These are phyloP conservation scores for Cicer pinnatifidum DNA, from an alignment of 306 rosid genomes.

Conservation along the genomic window DNA sequence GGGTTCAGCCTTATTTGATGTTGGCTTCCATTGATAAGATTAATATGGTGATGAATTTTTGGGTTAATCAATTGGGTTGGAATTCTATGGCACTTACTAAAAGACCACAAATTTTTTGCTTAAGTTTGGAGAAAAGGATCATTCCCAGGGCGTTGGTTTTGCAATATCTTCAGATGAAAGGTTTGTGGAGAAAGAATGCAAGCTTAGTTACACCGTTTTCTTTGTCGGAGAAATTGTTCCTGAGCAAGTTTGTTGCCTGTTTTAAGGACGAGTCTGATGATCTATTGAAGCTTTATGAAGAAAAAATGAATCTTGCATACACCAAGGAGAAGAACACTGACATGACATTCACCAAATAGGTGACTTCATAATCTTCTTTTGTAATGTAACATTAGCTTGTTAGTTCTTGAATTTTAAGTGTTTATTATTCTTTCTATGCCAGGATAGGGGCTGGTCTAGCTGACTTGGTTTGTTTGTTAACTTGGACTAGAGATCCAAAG, in stretches of 20 bases:
- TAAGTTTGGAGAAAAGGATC: slow-evolving; percentile 43
- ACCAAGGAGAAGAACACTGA: background rate
- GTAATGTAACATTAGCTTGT: background rate
- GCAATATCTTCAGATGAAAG: slow-evolving; percentile 47
- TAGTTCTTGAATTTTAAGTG: background rate
- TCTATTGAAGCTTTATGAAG: slow-evolving; percentile 43
- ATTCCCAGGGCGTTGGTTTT: slow-evolving; percentile 54
- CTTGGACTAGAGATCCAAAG: too few relatives aligned
- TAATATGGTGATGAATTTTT: slow-evolving; percentile 46
- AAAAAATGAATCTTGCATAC: background rate
- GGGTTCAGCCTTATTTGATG: slow-evolving; percentile 49
- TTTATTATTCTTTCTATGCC: background rate
- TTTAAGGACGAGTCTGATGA: slow-evolving; percentile 31
- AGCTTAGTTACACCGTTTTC: slow-evolving; percentile 36
- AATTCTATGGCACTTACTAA: slow-evolving; percentile 37
- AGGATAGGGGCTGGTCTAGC: background rate
- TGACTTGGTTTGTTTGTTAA: background rate
- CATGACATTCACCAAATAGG: background rate
- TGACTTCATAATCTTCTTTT: background rate
- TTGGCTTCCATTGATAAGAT: slow-evolving; percentile 51
- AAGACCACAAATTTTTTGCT: background rate
- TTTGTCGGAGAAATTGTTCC: slow-evolving; percentile 24
- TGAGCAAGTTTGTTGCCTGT: slow-evolving; percentile 41
- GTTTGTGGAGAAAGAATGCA: slow-evolving; percentile 42
- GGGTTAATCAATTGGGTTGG: slow-evolving; percentile 53